Evolutionary conservation across 805 yeast genomes (phyloP), one percentile per base, ranked within the genome.

Genomic region (Saturnispora ahearnii): DNA sequence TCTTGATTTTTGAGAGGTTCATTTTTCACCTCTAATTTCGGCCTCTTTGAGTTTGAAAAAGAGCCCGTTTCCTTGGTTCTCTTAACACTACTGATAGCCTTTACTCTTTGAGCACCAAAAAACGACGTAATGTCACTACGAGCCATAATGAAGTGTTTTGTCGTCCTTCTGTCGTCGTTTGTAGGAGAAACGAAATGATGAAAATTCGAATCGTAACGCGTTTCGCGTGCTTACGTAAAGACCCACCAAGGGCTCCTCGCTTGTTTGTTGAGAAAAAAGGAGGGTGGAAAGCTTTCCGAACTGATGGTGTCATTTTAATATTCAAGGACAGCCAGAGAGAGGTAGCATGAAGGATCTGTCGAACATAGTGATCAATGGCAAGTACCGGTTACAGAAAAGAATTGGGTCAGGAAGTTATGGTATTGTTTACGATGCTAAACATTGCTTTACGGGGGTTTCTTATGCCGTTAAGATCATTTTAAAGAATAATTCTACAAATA

Each of bases 341-440:
- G 29, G 6, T 26, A 26, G 29, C 9, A 62, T 62, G 66, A 59
- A 57, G 46, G 65, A 61, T 42, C 55, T 66, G 8, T 49, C 66
- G 0, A 62, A 60, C 32, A 55, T 68, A 2, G 59, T 63, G 5
- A 52, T 68, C 15, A 68, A 66, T 54, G 62, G 64, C 55, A 67
- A 70, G 26, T 70, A 69, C 55, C 69, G 67, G 50, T 65, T 78
- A 57, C 70, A 72, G 51, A 69, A 66, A 52, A 74, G 78, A 56
- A 74, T 84, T 10, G 96, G 96, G 7, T 77, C 91, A 0, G 96
- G 96, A 28, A 89, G 95, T 22, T 88, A 82, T 59, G 95, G 95
- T 4, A 71, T 84, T 31, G 91, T 88, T 7, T 87, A 84, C 68
- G 71, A 78, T 15, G 89, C 87, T 3, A 65, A 73, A 51, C 84